Evolutionary conservation across 208 protist species (phyloP), one percentile per base, ranked within the genome.

Genomic region (Wallacemonas rigidus): DNA sequence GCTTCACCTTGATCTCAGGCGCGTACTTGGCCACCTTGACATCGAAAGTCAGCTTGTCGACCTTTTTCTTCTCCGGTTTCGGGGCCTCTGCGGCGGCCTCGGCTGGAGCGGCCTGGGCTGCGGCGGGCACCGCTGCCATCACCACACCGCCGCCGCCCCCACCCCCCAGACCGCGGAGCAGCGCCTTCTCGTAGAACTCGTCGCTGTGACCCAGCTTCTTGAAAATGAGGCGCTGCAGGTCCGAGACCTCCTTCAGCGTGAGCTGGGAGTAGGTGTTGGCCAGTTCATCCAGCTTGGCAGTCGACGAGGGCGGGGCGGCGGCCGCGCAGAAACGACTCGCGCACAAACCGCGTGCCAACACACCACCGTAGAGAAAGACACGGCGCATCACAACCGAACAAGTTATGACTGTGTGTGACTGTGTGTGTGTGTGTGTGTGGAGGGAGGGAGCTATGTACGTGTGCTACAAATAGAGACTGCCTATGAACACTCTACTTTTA

Each of bases 151-250:
- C 89, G 53, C 85, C 90, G 58, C 91, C 91, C 62, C 88, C 89
- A 39, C 89, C 90, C 45, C 91, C 89, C 43, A 96, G 84, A 43
- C 91, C 89, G 48, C 79, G 81, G 26, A 96, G 81, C 44, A 96
- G 85, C 26, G 91, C 91, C 85, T 96, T 92, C 74, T 96, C 91
- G 73, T 96, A 96, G 67, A 96, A 96, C 45, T 96, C 91, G 48
- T 94, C 89, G 69, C 75, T 92, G 81, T 96, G 91, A 40, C 91
- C 91, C 26, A 96, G 76, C 77, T 96, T 91, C 78, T 93, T 96
- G 81, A 96, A 96, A 55, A 96, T 91, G 63, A 90, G 85, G 35
- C 89, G 89, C 80, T 96, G 91, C 58, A 96, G 86, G 55, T 92
- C 83, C 1, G 91, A 92, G 17, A 96, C 73, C 65, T 96, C 89